These are phyloP conservation scores for Candida awuae DNA, from an alignment of 805 yeast genomes.

Conservation along the genomic window DNA sequence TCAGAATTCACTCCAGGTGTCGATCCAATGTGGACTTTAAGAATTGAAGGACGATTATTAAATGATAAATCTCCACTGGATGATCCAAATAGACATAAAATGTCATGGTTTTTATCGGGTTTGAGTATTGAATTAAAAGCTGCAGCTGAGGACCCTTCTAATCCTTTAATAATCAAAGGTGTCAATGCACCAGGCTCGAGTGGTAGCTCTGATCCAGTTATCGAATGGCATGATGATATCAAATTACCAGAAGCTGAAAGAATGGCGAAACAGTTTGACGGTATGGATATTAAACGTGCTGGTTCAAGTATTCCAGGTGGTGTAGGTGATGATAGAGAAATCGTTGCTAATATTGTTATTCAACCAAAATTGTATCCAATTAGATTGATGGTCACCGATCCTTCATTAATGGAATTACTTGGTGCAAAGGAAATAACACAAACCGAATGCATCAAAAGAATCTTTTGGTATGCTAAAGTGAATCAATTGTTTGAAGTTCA, in stretches of 20 bases:
- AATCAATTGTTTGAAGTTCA: constrained; percentile 31
- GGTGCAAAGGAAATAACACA: constrained; percentile 77
- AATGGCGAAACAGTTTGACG: constrained; percentile 58
- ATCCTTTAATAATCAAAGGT: constrained; percentile 17
- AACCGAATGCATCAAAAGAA: constrained; percentile 57
- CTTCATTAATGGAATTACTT: constrained; percentile 53
- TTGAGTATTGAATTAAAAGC: constrained; percentile 66
- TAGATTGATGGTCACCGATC: constrained; percentile 54
- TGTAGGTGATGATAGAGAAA: constrained; percentile 33
- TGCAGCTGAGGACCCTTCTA: constrained; percentile 20
- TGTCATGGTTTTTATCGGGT: constrained; percentile 75
- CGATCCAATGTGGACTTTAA: constrained; percentile 66
- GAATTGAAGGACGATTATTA: constrained; percentile 79
- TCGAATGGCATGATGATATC: constrained; percentile 85
- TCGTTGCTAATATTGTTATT: constrained; percentile 64
- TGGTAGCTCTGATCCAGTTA: constrained; percentile 34
- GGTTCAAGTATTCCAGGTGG: constrained; percentile 39
- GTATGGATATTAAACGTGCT: constrained; percentile 74
- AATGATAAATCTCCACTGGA: constrained; percentile 38
- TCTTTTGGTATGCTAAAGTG: constrained; percentile 30
- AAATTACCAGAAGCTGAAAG: constrained; percentile 26
- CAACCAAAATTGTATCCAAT: constrained; percentile 75
- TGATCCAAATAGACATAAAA: constrained; percentile 46
- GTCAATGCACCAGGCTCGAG: constrained; percentile 14
- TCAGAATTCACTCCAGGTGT: constrained; percentile 2